Evolutionary conservation across 1,284 basidiomycete genomes (phyloP), one percentile per base, ranked within the genome.

Genomic region (Ustilago trichophora): DNA sequence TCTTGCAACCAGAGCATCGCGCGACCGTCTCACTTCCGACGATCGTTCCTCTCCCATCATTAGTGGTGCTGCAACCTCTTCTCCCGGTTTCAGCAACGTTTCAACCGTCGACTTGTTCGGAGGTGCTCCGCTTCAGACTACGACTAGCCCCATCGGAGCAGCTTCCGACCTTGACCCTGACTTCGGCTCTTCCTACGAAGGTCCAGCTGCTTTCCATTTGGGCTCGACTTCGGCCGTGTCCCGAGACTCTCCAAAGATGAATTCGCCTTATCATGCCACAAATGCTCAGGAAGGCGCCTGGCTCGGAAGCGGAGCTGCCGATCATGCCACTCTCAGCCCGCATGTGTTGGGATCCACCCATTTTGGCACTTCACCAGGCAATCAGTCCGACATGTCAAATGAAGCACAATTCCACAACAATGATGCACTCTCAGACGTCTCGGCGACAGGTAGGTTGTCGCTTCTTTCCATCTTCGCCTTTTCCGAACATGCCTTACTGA

Each of bases 311-410:
- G 57, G 36, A 24, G 22, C 47, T 4, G 45, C 42, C n/a, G 41
- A 50, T 33, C 38, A 49, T 31, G 22, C 37, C 32, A 46, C 31
- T 10, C 18, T 45, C 19, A 49, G 38, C 32, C 62, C 57, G 10
- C 41, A 62, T 38, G 34, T 43, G 5, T 27, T 34, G 25, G 34
- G 11, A 3, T 19, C 38, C 21, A 34, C 43, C 41, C 36, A 38
- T n/a, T 66, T 48, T 40, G 65, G 65, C 22, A 60, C 65, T 16
- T 72, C 65, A 16, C 69, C 69, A 3, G 64, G 60, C 31, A 63
- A 54, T 27, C 56, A 57, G 6, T 69, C 65, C 0, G 69, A 72
- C 42, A 32, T 72, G 36, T 72, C 69, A 12, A 72, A 72, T 34
- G 65, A 72, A 43, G 69, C 69, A 6, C 59, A 64, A 22, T 51